phyloP scores from a whole-genome alignment of 345 rosid species.

The Euphorbia pulcherrima region DNA sequence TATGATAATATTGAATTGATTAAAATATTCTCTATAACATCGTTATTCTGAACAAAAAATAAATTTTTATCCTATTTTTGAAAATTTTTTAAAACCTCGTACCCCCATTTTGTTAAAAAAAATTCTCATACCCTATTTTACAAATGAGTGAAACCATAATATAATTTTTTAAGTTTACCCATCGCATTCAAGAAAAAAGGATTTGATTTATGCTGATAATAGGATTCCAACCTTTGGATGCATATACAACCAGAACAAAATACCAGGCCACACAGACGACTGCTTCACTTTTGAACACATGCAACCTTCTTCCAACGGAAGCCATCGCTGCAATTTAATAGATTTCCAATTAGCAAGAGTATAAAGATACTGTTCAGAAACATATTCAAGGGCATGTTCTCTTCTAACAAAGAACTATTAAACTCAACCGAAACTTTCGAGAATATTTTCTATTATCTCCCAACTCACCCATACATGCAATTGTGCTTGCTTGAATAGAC shows the following conservation, averaged over 20 bases:
- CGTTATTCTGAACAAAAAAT: no score
- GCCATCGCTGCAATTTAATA: constrained; percentile 75
- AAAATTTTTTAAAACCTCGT: no score
- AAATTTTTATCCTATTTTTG: no score
- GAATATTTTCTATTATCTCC: neutral
- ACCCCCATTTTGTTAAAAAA: no score
- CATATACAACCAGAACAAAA: constrained; percentile 92
- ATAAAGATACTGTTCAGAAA: neutral
- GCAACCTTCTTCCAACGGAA: constrained; percentile 79
- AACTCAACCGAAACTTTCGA: neutral
- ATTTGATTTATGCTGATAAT: neutral
- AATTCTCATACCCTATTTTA: no score
- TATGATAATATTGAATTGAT: no score
- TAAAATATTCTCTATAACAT: no score
- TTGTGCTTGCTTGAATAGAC: neutral
- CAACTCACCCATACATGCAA: neutral
- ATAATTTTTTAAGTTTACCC: no score
- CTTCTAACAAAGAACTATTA: neutral
- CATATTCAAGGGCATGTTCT: neutral
- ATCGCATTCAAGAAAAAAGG: neutral
- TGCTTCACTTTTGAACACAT: constrained; percentile 71
- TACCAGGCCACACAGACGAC: constrained; percentile 54
- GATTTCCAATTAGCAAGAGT: neutral
- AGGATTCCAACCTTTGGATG: constrained; percentile 75
- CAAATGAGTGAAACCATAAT: no score